phyloP scores from a whole-genome alignment of 768 basidiomycete genomes.

The Pleurotus ostreatus region DNA sequence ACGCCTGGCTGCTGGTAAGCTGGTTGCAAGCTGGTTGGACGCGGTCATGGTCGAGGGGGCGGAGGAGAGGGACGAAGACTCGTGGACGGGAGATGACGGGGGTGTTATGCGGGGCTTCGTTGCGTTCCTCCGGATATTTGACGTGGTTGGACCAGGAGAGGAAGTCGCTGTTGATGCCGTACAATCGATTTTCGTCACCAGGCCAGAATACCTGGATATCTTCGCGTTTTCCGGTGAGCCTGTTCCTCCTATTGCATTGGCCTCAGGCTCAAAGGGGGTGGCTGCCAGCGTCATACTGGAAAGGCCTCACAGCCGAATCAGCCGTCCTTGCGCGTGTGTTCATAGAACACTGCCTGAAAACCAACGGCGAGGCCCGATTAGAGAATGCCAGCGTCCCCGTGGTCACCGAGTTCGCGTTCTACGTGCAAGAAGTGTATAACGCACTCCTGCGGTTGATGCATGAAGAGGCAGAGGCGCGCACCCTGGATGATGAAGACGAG shows the following conservation, averaged over 20 bases:
- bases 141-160: conserved; percentile 61
- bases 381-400: conserved; percentile 75
- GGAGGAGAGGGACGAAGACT: conserved; percentile 15
- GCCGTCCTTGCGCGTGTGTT: conserved; percentile 83
- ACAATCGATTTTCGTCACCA: conserved; percentile 68
- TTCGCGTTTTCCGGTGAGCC: conserved; percentile 71
- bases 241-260: background rate
- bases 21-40: conserved; percentile 83
- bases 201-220: conserved; percentile 64
- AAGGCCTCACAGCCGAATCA: conserved; percentile 68
- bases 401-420: conserved; percentile 87
- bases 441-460: conserved; percentile 36
- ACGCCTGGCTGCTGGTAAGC: conserved; percentile 72
- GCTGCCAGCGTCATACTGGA: conserved; percentile 70
- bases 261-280: background rate
- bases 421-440: conserved; percentile 80
- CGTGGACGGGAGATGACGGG: conserved; percentile 39
- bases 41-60: conserved; percentile 37
- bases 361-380: conserved; percentile 57
- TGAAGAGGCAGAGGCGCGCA: conserved; percentile 32
- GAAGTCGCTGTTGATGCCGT: conserved; percentile 84
- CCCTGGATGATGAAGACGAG: conserved; percentile 32
- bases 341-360: conserved; percentile 71
- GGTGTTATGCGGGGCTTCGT: conserved; percentile 43
- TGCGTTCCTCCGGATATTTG: conserved; percentile 43